Base-by-base conservation (phyloP, 495 filamentous ascomycete genomes). In the Aspergillus campestris region DNA sequence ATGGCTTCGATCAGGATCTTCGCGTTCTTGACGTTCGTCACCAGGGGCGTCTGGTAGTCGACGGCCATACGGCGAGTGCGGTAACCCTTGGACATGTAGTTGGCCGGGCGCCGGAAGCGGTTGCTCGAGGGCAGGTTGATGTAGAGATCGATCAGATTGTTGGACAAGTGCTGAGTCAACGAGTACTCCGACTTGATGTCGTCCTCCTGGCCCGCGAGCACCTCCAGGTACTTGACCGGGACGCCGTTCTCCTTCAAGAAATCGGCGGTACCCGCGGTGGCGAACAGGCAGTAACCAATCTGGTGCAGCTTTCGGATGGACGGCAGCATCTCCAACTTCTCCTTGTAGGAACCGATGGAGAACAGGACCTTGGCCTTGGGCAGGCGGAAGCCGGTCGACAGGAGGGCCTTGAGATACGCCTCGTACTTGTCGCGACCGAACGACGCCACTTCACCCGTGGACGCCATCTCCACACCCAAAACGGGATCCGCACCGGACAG, bases 71-170 rank as follows among this genome's bases (percentile, higher is more conserved):
- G 83, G 59, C 92, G 79, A 30, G 92, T 96, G 51, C 82, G 81
- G 64, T 98, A 98, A 42, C 92, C 92, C 66, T 87, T 90, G 62
- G 89, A 95, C 84, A 98, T 91, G 70, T 98, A 97, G 70, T 87
- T 97, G 44, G 92, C 92, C 18, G 92, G 92, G 45, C 92, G 82
- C 47, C 92, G 78, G 74, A 90, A 97, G 51, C 87, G 83, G 66
- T 98, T 98, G 78, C 74, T 94, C n/a, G 90, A 95, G 5, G 92
- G 92, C 60, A 98, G 70, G 66, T 98, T 98, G 79, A 98, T 94
- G 66, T 97, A 98, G 31, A 98, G 74, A 67, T 96, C 91, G 48
- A 98, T 97, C 60, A 92, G 79, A 65, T 96, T 95, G 64, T 95
- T 96, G 31, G 91, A 84, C 59, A 98, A 66, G 72, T 95, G 89